Evolutionary conservation across 164 flowering plant genomes (phyloP).

Genomic region (Houttuynia cordata): DNA sequence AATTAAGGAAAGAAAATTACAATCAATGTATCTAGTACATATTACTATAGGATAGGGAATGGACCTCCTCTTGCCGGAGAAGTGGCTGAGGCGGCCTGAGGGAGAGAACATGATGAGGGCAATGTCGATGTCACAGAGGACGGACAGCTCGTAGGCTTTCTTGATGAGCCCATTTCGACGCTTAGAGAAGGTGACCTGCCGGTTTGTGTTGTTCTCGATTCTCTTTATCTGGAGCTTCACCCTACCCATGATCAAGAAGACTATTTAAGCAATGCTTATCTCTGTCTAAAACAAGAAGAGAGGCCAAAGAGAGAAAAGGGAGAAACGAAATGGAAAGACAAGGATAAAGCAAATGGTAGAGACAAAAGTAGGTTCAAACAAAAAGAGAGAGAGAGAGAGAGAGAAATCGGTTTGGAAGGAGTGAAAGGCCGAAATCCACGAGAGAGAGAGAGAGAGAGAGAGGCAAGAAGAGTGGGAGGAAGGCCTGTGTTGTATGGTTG

Average conservation of each 20-base stretch:
- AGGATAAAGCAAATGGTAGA: constrained; percentile 2
- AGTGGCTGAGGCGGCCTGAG: constrained; percentile 48
- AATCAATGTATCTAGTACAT: not conserved
- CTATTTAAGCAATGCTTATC: not conserved
- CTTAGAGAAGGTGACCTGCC: constrained; percentile 72
- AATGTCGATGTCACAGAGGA: constrained; percentile 63
- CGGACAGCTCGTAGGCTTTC: constrained; percentile 63
- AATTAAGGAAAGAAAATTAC: not conserved
- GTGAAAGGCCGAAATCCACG: constrained; percentile 6
- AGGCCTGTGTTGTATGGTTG: not conserved
- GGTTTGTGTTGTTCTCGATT: constrained; percentile 62
- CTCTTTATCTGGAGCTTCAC: constrained; percentile 61
- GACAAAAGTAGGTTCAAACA: not conserved
- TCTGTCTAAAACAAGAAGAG: not conserved
- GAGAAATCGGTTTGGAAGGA: constrained; percentile 6
- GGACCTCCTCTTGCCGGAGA: constrained; percentile 42
- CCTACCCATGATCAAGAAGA: constrained; percentile 46
- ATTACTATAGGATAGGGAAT: not conserved
- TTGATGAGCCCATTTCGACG: constrained; percentile 74
- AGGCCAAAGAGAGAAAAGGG: constrained; percentile 3
- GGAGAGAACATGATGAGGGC: constrained; percentile 74
- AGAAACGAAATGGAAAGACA: not conserved
- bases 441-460: not conserved
- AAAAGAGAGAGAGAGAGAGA: not conserved
- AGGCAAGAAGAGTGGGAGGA: not conserved